phyloP scores from a whole-genome alignment of 805 yeast genomes.

The Candida corydali region DNA sequence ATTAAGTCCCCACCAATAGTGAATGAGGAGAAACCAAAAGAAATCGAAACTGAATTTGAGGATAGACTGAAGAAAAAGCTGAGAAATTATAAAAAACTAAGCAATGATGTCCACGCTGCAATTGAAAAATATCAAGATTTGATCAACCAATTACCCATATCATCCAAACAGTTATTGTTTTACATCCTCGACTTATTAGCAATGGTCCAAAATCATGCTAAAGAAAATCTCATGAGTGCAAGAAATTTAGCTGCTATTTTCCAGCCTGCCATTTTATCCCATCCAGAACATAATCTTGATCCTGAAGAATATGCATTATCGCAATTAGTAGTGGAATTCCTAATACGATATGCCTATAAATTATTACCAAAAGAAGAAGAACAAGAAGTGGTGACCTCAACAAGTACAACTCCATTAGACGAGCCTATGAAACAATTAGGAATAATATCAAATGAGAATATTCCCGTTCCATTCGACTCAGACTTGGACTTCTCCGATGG shows the following conservation, averaged over 20 bases:
- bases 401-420: neutral
- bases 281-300: constrained; percentile 86
- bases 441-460: constrained; percentile 29
- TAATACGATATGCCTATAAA: constrained; percentile 80
- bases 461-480: constrained; percentile 44
- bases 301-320: constrained; percentile 90
- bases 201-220: constrained; percentile 75
- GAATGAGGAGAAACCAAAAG: neutral
- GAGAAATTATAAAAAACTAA: constrained; percentile 52
- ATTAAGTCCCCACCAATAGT: neutral
- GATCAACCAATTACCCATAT: constrained; percentile 67
- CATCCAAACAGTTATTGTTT: constrained; percentile 75
- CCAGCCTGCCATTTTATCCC: constrained; percentile 93
- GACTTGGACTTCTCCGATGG: constrained; percentile 30
- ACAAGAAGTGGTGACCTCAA: neutral
- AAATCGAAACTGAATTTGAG: constrained; percentile 4
- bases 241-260: constrained; percentile 92
- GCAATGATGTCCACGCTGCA: constrained; percentile 63
- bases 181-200: constrained; percentile 84
- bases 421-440: constrained; percentile 28
- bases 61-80: constrained; percentile 28
- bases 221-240: constrained; percentile 84
- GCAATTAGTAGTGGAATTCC: constrained; percentile 80
- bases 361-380: constrained; percentile 47
- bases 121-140: constrained; percentile 66